Base-by-base conservation (phyloP, 2,329 filamentous ascomycete genomes). In the Fusarium newnesense region DNA sequence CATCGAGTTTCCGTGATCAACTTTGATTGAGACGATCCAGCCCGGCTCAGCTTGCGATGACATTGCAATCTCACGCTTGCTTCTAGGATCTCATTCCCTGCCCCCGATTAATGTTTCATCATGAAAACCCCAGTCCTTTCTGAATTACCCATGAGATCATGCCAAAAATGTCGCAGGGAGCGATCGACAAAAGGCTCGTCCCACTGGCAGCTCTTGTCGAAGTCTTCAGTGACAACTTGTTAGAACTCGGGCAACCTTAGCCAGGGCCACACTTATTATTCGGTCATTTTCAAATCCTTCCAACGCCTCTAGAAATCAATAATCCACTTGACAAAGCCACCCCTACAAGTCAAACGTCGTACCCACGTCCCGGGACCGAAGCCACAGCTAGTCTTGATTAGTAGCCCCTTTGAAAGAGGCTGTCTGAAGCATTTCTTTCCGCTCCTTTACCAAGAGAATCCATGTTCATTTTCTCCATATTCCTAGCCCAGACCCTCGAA, bases 321-420 rank as follows among this genome's bases (percentile, higher is more conserved):
- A 57, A 61, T 74, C 69, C 72, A 70, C 67, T 71, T 58, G 34
- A 49, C 58, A 64, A 67, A 76, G 66, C 74, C 74, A 76, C 72
- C 67, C 75, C 73, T 77, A 76, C 68, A 77, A 75, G 65, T 52
- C 58, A 68, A 72, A 64, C 54, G 65, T 73, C 68, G 70, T 69
- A 69, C 63, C 63, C 76, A 73, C 64, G 67, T 67, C 75, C 66
- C 69, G 73, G 68, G 72, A 70, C 76, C 67, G 71, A 78, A 78
- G 73, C 73, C 73, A 77, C 73, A 66, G 66, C 74, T 76, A 56
- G 61, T 44, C 70, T 75, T 57, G 44, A 77, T 77, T 77, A 67
- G 75, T 67, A 57, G 59, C 21, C 64, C 49, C 34, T 43, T 60
- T 47, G 54, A 69, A 76, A 67, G 72, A 77, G 76, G 75, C 75